Evolutionary conservation across 495 filamentous ascomycete genomes (phyloP).

Genomic region (Neurospora sp.): DNA sequence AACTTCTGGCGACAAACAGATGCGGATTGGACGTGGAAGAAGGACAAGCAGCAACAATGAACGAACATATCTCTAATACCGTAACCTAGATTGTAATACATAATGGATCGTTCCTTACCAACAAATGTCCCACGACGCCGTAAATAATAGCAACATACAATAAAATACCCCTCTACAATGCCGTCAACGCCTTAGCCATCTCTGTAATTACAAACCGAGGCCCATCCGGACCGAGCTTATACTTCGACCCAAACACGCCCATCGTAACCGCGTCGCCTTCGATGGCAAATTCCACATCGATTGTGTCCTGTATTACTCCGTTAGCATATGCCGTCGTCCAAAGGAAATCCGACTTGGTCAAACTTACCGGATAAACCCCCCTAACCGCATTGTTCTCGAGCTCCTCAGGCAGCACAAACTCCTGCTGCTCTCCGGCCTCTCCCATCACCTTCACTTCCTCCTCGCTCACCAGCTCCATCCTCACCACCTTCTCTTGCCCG

Average conservation of each 20-base stretch:
- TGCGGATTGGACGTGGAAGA: constrained; percentile 12
- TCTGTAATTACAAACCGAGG: not conserved
- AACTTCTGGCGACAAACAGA: not conserved
- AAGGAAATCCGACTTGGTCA: too few relatives aligned
- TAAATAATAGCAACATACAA: not conserved
- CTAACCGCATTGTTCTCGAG: constrained; percentile 13
- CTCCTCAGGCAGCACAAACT: not conserved
- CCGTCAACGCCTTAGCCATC: not conserved
- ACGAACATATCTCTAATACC: not conserved
- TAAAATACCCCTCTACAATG: not conserved
- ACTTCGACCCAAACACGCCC: constrained; percentile 38
- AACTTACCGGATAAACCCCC: constrained; percentile 28
- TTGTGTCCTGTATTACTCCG: constrained; percentile 27
- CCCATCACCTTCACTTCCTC: not conserved
- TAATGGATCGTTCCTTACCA: not conserved
- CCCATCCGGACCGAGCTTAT: constrained; percentile 3
- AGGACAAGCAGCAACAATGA: not conserved
- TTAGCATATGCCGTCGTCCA: not conserved
- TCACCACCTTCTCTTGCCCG: not conserved
- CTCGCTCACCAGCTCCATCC: not conserved
- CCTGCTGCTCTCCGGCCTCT: not conserved
- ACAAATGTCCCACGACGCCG: not conserved
- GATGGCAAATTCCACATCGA: constrained; percentile 47
- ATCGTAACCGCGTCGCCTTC: constrained; percentile 36
- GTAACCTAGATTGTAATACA: not conserved